Evolutionary conservation across 2,329 filamentous ascomycete species (phyloP), one percentile per base, ranked within the genome.

Genomic region (Monilinia polystroma): DNA sequence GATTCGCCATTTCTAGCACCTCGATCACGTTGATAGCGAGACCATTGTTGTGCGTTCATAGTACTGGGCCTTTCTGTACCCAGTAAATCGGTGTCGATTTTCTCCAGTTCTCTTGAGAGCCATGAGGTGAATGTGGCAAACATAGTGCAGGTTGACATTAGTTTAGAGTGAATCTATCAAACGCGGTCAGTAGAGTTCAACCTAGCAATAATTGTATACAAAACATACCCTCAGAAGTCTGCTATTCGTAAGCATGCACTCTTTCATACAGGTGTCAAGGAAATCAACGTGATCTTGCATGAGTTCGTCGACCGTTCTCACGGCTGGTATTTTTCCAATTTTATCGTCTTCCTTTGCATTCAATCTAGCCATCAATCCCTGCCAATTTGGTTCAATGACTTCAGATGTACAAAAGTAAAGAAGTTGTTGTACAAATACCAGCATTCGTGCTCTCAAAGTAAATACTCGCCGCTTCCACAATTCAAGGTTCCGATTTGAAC

Each of bases 261-360:
- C 95, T 80, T 98, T 99, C 74, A 99, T 82, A 77, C 95, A 99
- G 4, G 95, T 98, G 74, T 97, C 95, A 58, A 99, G 81, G 77
- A 99, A 99, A 79, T 98, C 95, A 68, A 99, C 93, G 79, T 99
- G 95, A 75, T 98, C 93, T 80, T 98, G 92, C 95, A 99, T 99
- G 75, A 99, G 80, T 80, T 98, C 93, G 75, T 99, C 95, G 1
- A 99, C 95, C 0, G 95, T 99, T 49, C 93, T 80, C 52, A 81
- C 81, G 6, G 66, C 53, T 8, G 79, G 76, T n/a, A 74, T 74
- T 32, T 68, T 65, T 3, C 77, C 76, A 43, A 77, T 76, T 67
- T 78, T 75, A 69, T 76, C 76, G 16, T 82, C 80, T 66, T 86
- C 84, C 68, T 83, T 84, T 12, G 81, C 85, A 81, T 89, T 89